These are phyloP conservation scores for Suhomyces faveliae DNA, from an alignment of 805 yeast genomes.

Conservation along the genomic window DNA sequence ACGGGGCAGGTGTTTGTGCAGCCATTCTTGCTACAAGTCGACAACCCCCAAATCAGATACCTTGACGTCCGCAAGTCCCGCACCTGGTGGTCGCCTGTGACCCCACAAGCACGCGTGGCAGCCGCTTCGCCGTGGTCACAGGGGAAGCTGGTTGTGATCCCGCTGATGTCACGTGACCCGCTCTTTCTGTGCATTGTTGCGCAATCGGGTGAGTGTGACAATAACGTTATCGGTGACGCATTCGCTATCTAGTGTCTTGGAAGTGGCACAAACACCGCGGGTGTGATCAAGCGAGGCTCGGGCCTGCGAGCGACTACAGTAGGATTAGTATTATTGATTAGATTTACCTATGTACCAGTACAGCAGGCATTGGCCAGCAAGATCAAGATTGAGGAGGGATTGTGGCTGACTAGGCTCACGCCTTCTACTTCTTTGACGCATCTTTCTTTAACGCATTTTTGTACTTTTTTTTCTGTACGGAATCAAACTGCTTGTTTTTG, in stretches of 20 bases:
- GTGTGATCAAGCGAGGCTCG: not conserved
- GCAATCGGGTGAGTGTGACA: slow-evolving; percentile 7
- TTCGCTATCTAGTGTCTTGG: not conserved
- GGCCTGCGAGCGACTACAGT: not conserved
- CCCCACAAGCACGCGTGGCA: not conserved
- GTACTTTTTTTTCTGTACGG: slow-evolving; percentile 19
- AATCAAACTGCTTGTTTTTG: slow-evolving; percentile 18
- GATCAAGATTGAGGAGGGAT: too few species aligned
- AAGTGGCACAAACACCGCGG: not conserved
- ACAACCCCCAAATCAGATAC: slow-evolving; percentile 12
- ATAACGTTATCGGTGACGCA: not conserved
- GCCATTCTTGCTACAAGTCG: slow-evolving; percentile 14
- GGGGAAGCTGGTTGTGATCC: not conserved
- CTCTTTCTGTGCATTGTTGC: not conserved
- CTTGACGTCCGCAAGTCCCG: slow-evolving; percentile 6
- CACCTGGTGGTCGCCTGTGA: not conserved
- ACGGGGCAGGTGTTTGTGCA: slow-evolving; percentile 22
- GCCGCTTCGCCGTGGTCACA: not conserved
- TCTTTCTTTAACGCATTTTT: slow-evolving; percentile 5
- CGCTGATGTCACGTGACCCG: not conserved
- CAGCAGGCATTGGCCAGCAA: not conserved
- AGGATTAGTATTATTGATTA: not conserved
- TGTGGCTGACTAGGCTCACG: not conserved
- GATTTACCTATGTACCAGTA: not conserved
- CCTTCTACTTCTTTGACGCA: not conserved